Percentiles rank a stretch among this genome's conserved stretches.
Evolutionary conservation across 1,284 basidiomycete genomes (phyloP).

Genomic region (Malassezia furfur): DNA sequence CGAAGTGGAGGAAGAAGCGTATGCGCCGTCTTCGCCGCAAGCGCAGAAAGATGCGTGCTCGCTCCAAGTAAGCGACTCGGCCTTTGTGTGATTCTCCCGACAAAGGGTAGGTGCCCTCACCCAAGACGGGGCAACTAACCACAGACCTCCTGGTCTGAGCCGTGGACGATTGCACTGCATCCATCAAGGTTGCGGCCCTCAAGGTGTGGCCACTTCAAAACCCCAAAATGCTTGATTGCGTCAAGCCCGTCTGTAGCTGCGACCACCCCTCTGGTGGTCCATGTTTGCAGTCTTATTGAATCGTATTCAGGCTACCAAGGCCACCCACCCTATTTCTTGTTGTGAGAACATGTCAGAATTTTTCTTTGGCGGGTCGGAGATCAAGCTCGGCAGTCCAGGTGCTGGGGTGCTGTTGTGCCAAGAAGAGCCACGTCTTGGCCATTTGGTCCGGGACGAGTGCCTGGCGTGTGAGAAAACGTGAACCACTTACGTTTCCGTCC

Average conservation of each 20-base stretch:
- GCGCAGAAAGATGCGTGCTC: conserved; percentile 47
- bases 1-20: conserved; percentile 47
- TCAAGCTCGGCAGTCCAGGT: conserved; percentile 36
- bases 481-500: conserved; percentile 21
- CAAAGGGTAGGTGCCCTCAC: neutral
- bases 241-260: neutral
- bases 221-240: neutral
- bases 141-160: neutral
- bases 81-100: neutral
- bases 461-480: conserved; percentile 4
- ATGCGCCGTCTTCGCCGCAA: conserved; percentile 46
- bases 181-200: neutral
- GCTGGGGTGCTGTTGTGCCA: conserved; percentile 29
- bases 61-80: conserved; percentile 39
- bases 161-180: neutral
- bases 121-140: no score
- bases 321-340: neutral
- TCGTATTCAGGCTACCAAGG: neutral
- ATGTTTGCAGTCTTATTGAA: neutral
- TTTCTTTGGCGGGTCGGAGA: conserved; percentile 31
- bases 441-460: conserved; percentile 27
- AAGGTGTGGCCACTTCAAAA: neutral
- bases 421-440: conserved; percentile 38
- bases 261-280: neutral
- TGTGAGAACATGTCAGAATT: conserved; percentile 14